Evolutionary conservation across 1,284 basidiomycete genomes (phyloP).

Genomic region (Vanrija sp.): DNA sequence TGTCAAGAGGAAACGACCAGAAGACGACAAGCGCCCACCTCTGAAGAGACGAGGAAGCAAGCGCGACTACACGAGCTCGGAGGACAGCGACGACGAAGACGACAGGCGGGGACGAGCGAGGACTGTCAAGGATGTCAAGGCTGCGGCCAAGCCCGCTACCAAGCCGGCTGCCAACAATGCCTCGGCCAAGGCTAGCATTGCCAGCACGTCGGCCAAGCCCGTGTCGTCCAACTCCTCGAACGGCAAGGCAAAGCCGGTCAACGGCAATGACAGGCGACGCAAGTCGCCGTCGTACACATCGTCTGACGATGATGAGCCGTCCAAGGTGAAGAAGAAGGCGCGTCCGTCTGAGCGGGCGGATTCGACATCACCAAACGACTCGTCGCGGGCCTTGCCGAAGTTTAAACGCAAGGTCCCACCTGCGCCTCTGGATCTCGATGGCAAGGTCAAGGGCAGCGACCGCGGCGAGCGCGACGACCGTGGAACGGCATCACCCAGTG

Average conservation of each 20-base stretch:
- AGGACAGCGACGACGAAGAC: constrained; percentile 11
- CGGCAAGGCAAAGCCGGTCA: constrained; percentile 2
- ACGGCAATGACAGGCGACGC: neutral
- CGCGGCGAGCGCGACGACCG: neutral
- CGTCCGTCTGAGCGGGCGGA: neutral
- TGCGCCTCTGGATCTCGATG: constrained; percentile 10
- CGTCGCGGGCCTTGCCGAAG: neutral
- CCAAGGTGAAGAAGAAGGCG: neutral
- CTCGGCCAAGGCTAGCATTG: neutral
- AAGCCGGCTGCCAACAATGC: neutral
- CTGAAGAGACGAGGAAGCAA: neutral
- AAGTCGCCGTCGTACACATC: constrained; percentile 4
- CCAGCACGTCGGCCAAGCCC: neutral
- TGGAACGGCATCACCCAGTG: constrained; percentile 6
- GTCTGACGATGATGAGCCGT: constrained; percentile 2
- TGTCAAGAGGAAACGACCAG: neutral
- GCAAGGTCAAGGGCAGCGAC: neutral
- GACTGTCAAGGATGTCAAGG: neutral
- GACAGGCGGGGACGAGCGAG: constrained; percentile 5
- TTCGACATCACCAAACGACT: neutral
- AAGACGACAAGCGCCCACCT: neutral
- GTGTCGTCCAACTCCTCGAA: neutral
- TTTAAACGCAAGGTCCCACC: neutral
- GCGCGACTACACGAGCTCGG: constrained; percentile 17
- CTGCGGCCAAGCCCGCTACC: neutral